Conservation (phyloP, 1,284 basidiomycete genomes). For the Ustilago shanxiensis region DNA sequence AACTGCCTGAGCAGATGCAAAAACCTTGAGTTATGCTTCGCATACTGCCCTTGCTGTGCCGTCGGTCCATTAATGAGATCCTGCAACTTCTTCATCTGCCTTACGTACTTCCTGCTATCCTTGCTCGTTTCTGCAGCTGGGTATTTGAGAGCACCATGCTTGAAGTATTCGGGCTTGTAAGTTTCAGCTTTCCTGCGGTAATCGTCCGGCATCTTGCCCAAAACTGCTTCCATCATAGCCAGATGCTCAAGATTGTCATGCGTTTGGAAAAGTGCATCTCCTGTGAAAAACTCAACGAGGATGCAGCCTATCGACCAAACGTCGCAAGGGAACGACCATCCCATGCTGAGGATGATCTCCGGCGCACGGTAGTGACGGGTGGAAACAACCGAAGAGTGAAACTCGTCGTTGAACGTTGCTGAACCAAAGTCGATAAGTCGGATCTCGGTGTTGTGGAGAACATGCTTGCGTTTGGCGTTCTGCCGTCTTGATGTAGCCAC, state of each 20-base stretch:
- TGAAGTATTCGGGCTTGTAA: slow-evolving; percentile 92
- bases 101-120: slow-evolving; percentile 93
- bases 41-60: slow-evolving; percentile 33
- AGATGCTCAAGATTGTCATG: slow-evolving; percentile 99
- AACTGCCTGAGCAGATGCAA: slow-evolving; percentile 87
- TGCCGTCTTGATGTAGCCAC: slow-evolving; percentile 54
- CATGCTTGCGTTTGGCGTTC: slow-evolving; percentile 68
- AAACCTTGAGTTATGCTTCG: slow-evolving; percentile 79
- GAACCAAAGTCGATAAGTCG: slow-evolving; percentile 98
- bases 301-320: slow-evolving; percentile 99
- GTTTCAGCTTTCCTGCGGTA: slow-evolving; percentile 74
- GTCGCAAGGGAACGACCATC: slow-evolving; percentile 99
- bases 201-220: slow-evolving; percentile 93
- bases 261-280: slow-evolving; percentile 96
- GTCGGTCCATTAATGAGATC: slow-evolving; percentile 79
- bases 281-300: slow-evolving; percentile 97
- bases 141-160: slow-evolving; percentile 86
- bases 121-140: slow-evolving; percentile 87
- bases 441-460: slow-evolving; percentile 90
- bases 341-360: slow-evolving; percentile 94
- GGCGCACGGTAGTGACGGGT: slow-evolving; percentile 99
- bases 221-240: slow-evolving; percentile 99
- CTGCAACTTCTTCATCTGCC: slow-evolving; percentile 84
- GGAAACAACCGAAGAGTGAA: slow-evolving; percentile 96
- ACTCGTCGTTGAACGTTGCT: slow-evolving; percentile 97